Percentiles rank a stretch among this genome's conserved stretches.
Evolutionary conservation across 2,329 filamentous ascomycete genomes (phyloP).

Genomic region (Colletotrichum caudatum): DNA sequence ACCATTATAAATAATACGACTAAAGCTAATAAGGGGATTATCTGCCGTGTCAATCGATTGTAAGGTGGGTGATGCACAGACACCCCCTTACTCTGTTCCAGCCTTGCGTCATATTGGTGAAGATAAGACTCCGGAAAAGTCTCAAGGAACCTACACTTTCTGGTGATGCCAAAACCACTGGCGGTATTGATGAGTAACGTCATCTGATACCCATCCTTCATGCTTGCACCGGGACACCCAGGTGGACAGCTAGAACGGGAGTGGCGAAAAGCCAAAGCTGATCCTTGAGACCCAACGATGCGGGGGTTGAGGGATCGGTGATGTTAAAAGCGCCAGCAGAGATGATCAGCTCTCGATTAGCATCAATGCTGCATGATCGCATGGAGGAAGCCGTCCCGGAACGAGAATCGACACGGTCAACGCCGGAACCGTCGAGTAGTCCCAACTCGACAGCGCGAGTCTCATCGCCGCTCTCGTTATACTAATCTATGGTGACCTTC

Average conservation of each 20-base stretch:
- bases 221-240: constrained; percentile 56
- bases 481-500: too few relatives aligned
- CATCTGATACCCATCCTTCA: constrained; percentile 45
- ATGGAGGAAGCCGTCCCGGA: too few relatives aligned
- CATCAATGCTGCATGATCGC: constrained; percentile 15
- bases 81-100: constrained; percentile 46
- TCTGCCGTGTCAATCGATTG: constrained; percentile 71
- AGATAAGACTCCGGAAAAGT: constrained; percentile 52
- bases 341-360: constrained; percentile 58
- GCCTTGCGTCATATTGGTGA: constrained; percentile 47
- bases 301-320: constrained; percentile 64
- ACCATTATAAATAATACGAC: constrained; percentile 65
- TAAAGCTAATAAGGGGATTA: constrained; percentile 72
- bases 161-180: constrained; percentile 47
- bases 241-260: constrained; percentile 57
- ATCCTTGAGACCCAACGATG: constrained; percentile 59
- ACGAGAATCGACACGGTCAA: too few relatives aligned
- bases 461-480: too few relatives aligned
- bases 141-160: constrained; percentile 49
- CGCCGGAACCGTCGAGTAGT: too few relatives aligned
- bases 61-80: constrained; percentile 57
- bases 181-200: constrained; percentile 42
- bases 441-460: too few relatives aligned
- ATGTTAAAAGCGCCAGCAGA: constrained; percentile 63
- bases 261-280: constrained; percentile 60